A percentile compares a stretch with the other conserved stretches of the same genome.
Conservation (phyloP, 768 basidiomycete species). For the Pleurotus citrinopileatus region DNA sequence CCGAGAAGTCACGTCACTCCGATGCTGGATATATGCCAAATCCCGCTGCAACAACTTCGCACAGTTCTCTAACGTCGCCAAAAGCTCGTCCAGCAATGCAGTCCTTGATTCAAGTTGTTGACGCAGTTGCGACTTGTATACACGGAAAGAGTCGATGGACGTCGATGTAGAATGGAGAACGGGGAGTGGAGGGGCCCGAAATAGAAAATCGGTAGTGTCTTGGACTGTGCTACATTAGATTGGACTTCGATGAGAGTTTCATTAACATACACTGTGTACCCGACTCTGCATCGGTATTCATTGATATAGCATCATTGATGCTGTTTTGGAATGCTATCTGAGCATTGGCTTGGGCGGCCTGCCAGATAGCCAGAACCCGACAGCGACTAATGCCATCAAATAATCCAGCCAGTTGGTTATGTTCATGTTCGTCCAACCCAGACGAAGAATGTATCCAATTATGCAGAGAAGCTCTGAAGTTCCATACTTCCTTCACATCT, state of each 20-base stretch:
- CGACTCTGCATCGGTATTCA: constrained; percentile 24
- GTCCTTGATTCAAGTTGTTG: constrained; percentile 68
- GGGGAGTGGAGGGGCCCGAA: constrained; percentile 49
- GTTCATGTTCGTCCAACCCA: constrained; percentile 49
- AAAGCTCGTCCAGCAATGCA: constrained; percentile 52
- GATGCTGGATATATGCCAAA: constrained; percentile 41
- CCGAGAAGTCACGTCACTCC: constrained; percentile 40
- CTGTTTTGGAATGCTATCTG: constrained; percentile 42
- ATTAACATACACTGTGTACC: constrained; percentile 23
- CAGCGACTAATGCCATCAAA: constrained; percentile 55
- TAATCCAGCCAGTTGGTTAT: constrained; percentile 33
- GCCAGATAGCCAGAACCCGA: constrained; percentile 62
- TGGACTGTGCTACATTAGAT: constrained; percentile 33
- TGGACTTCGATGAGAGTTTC: constrained; percentile 3
- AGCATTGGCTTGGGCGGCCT: constrained; percentile 37
- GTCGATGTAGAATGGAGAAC: constrained; percentile 35
- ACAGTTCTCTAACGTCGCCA: constrained; percentile 58
- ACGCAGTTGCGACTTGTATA: constrained; percentile 58
- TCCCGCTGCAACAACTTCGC: constrained; percentile 60
- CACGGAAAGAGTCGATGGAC: constrained; percentile 44
- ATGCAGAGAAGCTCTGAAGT: constrained; percentile 49
- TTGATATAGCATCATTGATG: constrained; percentile 36
- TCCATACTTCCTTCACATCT: constrained; percentile 71
- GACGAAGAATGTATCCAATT: constrained; percentile 41
- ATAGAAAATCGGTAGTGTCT: constrained; percentile 54